Conservation (phyloP, 177 flowering plant genomes). For the Vitis hybrid region DNA sequence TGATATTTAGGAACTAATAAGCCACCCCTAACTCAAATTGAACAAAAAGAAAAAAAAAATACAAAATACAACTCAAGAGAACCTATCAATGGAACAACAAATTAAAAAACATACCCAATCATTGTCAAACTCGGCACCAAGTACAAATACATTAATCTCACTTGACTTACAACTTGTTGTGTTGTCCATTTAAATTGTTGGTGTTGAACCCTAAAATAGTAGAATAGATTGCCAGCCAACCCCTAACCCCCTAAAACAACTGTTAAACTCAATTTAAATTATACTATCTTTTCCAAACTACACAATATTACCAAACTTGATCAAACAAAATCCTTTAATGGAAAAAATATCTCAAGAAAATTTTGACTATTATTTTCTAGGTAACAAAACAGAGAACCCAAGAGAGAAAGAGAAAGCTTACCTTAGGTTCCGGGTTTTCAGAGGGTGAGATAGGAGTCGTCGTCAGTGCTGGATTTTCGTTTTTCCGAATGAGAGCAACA, state of each 20-base stretch:
- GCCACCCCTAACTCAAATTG: no score
- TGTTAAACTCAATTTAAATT: background rate
- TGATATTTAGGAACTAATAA: no score
- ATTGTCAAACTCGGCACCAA: slow-evolving; percentile 51
- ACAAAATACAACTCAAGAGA: background rate
- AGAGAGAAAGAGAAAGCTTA: no score
- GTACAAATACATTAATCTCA: slow-evolving; percentile 80
- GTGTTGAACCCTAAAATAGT: slow-evolving; percentile 75
- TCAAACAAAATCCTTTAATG: background rate
- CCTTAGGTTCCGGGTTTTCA: no score
- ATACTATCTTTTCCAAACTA: background rate
- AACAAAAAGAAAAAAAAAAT: no score
- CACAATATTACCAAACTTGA: background rate
- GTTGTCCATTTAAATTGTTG: slow-evolving; percentile 83
- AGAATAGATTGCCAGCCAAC: background rate
- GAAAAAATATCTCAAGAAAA: no score
- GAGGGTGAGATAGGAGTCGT: no score
- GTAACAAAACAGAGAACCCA: no score
- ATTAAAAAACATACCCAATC: slow-evolving; percentile 63
- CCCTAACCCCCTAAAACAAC: background rate
- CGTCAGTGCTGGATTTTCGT: no score
- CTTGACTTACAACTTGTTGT: slow-evolving; percentile 85
- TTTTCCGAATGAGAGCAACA: no score
- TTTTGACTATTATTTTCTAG: no score
- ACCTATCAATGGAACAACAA: background rate